Percentiles rank a stretch among this genome's conserved stretches.
Conservation (phyloP, 208 protist genomes). For the Vickermania ingenoplastis region DNA sequence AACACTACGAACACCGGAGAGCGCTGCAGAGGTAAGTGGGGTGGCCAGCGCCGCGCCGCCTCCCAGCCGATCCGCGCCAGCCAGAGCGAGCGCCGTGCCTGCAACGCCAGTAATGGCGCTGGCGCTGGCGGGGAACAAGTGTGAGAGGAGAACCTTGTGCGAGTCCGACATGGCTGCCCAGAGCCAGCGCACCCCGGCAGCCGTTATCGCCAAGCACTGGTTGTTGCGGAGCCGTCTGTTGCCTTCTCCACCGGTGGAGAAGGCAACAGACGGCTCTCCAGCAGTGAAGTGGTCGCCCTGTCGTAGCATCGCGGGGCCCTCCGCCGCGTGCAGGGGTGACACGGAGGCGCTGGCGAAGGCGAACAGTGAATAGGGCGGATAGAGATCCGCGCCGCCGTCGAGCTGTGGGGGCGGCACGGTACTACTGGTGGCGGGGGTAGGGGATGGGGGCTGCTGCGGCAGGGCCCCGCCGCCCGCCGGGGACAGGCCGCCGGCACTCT, state of each 20-base stretch:
- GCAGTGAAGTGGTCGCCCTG: constrained; percentile 5
- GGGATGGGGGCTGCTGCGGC: no score
- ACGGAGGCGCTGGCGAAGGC: not conserved
- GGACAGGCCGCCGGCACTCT: no score
- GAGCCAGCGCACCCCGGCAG: constrained; percentile 28
- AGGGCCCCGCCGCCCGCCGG: no score
- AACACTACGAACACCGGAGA: not conserved
- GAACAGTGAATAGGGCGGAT: not conserved
- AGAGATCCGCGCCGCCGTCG: no score
- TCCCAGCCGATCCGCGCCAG: constrained; percentile 5
- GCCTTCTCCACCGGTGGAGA: not conserved
- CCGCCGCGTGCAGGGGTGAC: not conserved
- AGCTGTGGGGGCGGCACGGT: not conserved
- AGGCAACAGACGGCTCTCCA: not conserved
- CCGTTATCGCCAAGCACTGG: constrained; percentile 4
- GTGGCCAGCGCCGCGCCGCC: not conserved
- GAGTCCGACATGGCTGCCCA: constrained; percentile 68
- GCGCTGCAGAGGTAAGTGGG: not conserved
- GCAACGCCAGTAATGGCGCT: not conserved
- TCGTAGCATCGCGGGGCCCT: not conserved
- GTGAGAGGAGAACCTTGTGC: constrained; percentile 26
- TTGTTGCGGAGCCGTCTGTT: not conserved
- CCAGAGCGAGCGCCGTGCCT: constrained; percentile 1
- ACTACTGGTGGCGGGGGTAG: not conserved
- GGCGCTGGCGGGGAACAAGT: constrained; percentile 18